Conservation (phyloP, 2,329 filamentous ascomycete genomes). For the Alternaria viburni region DNA sequence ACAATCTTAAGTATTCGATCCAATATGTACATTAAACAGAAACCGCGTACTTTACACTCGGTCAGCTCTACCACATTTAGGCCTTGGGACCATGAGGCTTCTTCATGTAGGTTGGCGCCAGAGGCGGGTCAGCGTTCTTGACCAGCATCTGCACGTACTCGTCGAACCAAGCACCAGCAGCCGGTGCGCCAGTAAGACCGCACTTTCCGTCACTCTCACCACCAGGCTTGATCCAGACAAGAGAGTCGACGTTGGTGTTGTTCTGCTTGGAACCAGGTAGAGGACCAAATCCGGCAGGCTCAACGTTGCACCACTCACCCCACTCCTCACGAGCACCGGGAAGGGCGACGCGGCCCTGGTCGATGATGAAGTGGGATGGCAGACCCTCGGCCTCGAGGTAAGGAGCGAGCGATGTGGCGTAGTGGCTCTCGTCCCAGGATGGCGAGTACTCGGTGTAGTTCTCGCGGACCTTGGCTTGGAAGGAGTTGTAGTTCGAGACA, state of each 20-base stretch:
- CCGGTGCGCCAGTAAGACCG: constrained; percentile 32
- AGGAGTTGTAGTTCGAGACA: constrained; percentile 38
- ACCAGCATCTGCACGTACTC: constrained; percentile 38
- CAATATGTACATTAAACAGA: background rate
- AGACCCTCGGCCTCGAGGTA: constrained; percentile 32
- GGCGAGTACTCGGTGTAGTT: constrained; percentile 35
- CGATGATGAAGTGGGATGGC: constrained; percentile 36
- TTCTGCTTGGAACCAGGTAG: constrained; percentile 23
- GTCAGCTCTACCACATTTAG: background rate
- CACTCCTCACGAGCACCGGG: constrained; percentile 32
- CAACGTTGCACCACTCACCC: constrained; percentile 41
- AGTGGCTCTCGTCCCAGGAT: constrained; percentile 35
- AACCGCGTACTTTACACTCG: background rate
- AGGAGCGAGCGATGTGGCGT: constrained; percentile 25
- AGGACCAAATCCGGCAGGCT: constrained; percentile 29
- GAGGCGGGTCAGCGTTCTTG: constrained; percentile 31
- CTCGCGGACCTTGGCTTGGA: constrained; percentile 29
- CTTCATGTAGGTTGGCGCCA: constrained; percentile 30
- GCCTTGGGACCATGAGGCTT: background rate
- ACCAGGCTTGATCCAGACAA: constrained; percentile 43
- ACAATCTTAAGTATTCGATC: background rate
- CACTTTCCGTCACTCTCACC: constrained; percentile 37
- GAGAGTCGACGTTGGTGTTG: constrained; percentile 33
- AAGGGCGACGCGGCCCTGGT: constrained; percentile 34
- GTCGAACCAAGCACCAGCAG: constrained; percentile 38